Percentiles rank a stretch among this genome's conserved stretches.
phyloP scores from a whole-genome alignment of 208 protist genomes.

The Phytomonas sp. region DNA sequence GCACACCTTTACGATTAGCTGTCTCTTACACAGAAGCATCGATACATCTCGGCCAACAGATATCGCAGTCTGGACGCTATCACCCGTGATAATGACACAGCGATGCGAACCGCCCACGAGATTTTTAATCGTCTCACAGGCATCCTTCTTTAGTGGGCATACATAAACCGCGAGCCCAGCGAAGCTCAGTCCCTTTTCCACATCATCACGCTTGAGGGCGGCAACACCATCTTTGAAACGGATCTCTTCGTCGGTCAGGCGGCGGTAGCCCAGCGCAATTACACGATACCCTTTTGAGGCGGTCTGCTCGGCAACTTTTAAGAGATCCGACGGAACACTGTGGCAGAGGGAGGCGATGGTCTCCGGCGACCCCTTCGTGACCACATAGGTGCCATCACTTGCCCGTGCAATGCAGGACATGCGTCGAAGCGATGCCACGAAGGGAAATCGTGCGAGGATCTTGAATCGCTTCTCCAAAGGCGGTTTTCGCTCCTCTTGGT shows the following conservation, averaged over 20 bases:
- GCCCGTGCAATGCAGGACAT: slow-evolving; percentile 90
- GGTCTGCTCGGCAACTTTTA: slow-evolving; percentile 67
- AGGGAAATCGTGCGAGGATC: slow-evolving; percentile 91
- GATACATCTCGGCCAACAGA: slow-evolving; percentile 91
- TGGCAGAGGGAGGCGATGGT: slow-evolving; percentile 81
- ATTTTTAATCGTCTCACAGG: slow-evolving; percentile 70
- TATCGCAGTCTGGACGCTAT: slow-evolving; percentile 96
- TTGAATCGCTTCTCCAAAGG: slow-evolving; percentile 29
- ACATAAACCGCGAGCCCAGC: slow-evolving; percentile 95
- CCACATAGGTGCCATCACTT: slow-evolving; percentile 58
- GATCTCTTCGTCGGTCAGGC: slow-evolving; percentile 40
- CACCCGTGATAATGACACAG: slow-evolving; percentile 97
- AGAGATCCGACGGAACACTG: slow-evolving; percentile 75
- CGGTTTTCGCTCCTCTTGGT: slow-evolving; percentile 6
- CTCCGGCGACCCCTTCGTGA: slow-evolving; percentile 96
- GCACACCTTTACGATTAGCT: slow-evolving; percentile 44
- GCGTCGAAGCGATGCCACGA: slow-evolving; percentile 92
- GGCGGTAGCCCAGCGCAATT: slow-evolving; percentile 93
- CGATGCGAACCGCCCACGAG: slow-evolving; percentile 77
- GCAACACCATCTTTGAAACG: slow-evolving; percentile 34
- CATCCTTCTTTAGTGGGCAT: slow-evolving; percentile 93
- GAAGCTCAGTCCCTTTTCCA: slow-evolving; percentile 92
- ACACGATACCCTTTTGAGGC: slow-evolving; percentile 92
- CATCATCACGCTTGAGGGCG: slow-evolving; percentile 60
- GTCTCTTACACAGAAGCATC: slow-evolving; percentile 61